Percentiles rank a stretch among this genome's conserved stretches.
These are phyloP conservation scores for Rusavskia elegans DNA, from an alignment of 495 filamentous ascomycete genomes.

Conservation along the genomic window DNA sequence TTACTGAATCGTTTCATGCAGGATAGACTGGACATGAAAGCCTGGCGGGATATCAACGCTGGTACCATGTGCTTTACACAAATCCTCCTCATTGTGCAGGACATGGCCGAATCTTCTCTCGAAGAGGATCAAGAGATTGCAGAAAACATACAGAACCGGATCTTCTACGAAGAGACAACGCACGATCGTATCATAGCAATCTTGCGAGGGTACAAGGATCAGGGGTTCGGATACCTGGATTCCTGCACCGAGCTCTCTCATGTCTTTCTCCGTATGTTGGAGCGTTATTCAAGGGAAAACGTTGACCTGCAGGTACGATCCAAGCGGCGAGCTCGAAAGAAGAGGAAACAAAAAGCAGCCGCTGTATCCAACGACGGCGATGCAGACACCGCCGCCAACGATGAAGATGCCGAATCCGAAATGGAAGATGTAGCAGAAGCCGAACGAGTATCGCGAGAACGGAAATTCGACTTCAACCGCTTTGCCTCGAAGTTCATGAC, in stretches of 20 bases:
- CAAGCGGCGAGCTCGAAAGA: conserved; percentile 46
- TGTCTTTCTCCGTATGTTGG: conserved; percentile 82
- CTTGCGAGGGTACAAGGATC: conserved; percentile 70
- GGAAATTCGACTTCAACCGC: conserved; percentile 84
- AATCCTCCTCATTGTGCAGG: conserved; percentile 77
- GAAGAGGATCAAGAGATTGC: conserved; percentile 97
- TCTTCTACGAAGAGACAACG: conserved; percentile 95
- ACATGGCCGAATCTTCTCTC: conserved; percentile 70
- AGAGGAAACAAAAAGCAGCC: conserved; percentile 39
- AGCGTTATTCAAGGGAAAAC: conserved; percentile 89
- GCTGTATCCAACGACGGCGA: conserved; percentile 14
- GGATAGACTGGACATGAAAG: conserved; percentile 58
- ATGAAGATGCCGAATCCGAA: conserved; percentile 43
- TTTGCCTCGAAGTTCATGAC: conserved; percentile 68
- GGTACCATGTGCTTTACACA: conserved; percentile 76
- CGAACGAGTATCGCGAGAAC: conserved; percentile 53
- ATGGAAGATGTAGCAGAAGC: conserved; percentile 60
- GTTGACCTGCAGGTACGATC: conserved; percentile 83
- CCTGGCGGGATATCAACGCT: conserved; percentile 73
- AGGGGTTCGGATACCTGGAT: conserved; percentile 87
- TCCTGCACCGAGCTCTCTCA: conserved; percentile 81
- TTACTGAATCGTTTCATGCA: conserved; percentile 73
- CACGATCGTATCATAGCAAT: conserved; percentile 74
- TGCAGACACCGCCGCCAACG: conserved; percentile 20
- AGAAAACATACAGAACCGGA: conserved; percentile 88